Base-by-base conservation (phyloP, 2,329 filamentous ascomycete species). In the Cercospora brassicicola region DNA sequence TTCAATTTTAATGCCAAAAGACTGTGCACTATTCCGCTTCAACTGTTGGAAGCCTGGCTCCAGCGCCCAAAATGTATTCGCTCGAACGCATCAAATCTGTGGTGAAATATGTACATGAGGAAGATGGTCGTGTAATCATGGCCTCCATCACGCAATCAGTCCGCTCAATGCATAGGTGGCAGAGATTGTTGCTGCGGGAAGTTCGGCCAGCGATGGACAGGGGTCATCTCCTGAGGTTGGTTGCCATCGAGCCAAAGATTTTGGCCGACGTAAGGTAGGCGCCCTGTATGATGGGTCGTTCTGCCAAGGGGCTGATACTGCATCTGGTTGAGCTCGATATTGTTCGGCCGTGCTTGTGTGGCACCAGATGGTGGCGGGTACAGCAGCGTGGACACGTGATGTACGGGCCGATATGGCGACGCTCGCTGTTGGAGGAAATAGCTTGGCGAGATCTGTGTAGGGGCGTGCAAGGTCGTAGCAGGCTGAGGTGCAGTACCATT, bases 351-450 rank as follows among this genome's bases (percentile, higher is more conserved):
- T 59, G 82, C 81, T 59, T 94, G 90, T 70, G 96, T 86, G 7
- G 92, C 92, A 8, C 89, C 86, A 26, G 92, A 91, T 0, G 93
- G 91, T 6, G 93, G 92, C 33, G 94, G 94, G 67, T 95, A 93
- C 31, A 97, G 84, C n/a, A 98, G 86, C 0, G 93, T 96, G 73
- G 95, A 93, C 67, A 97, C 92, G 69, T 92, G 88, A 63, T 94
- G 91, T 45, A 97, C 90, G 1, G 94, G 94, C 71, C 93, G 91
- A 80, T 98, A 98, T 2, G 95, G 95, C 65, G 94, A 98, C 71
- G 91, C 90, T 66, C 95, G 88, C 78, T 97, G 92, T 76, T 92
- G 91, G 42, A 97, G 84, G 80, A 96, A 96, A 75, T 92, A 88
- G 10, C 91, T 94, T 0, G 94, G 94, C 33, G 95, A 98, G 71